These are phyloP conservation scores for Pythium scleroteichum DNA, from an alignment of 352 stramenopile genomes.

Conservation along the genomic window DNA sequence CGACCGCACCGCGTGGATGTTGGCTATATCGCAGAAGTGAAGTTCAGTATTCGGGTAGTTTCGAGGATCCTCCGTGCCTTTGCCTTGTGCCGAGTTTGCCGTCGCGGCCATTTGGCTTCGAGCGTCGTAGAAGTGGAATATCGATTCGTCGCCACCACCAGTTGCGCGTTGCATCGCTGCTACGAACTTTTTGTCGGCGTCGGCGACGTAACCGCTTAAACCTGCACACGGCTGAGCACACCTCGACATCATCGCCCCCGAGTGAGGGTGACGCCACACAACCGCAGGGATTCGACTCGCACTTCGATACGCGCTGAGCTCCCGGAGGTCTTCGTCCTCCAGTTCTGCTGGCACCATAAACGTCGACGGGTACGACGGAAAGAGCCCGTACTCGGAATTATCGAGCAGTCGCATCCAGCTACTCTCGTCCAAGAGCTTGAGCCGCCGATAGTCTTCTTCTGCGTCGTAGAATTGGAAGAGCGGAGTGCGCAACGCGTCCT, in stretches of 20 bases:
- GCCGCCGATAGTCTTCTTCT: slow-evolving; percentile 75
- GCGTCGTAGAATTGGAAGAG: slow-evolving; percentile 66
- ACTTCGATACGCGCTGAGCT: slow-evolving; percentile 91
- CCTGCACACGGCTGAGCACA: slow-evolving; percentile 86
- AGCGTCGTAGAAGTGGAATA: slow-evolving; percentile 88
- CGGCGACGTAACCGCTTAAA: slow-evolving; percentile 77
- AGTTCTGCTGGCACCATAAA: slow-evolving; percentile 93
- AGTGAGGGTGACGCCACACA: slow-evolving; percentile 91
- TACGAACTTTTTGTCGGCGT: slow-evolving; percentile 83
- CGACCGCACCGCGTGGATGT: slow-evolving; percentile 98
- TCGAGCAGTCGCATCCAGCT: slow-evolving; percentile 85
- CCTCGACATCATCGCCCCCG: slow-evolving; percentile 88
- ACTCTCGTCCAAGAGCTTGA: slow-evolving; percentile 80
- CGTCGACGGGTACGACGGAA: slow-evolving; percentile 92
- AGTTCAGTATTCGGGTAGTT: slow-evolving; percentile 96
- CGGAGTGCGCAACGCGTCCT: slow-evolving; percentile 43
- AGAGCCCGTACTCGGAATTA: slow-evolving; percentile 89
- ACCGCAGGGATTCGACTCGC: slow-evolving; percentile 93
- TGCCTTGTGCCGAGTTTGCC: slow-evolving; percentile 83
- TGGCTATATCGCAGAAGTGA: slow-evolving; percentile 98
- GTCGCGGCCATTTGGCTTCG: slow-evolving; percentile 84
- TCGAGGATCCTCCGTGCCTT: slow-evolving; percentile 90
- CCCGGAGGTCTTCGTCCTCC: slow-evolving; percentile 87
- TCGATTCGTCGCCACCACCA: slow-evolving; percentile 51
- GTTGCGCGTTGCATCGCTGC: slow-evolving; percentile 69